Evolutionary conservation across 208 protist genomes (phyloP).

Genomic region (Naegleria lovaniensis): DNA sequence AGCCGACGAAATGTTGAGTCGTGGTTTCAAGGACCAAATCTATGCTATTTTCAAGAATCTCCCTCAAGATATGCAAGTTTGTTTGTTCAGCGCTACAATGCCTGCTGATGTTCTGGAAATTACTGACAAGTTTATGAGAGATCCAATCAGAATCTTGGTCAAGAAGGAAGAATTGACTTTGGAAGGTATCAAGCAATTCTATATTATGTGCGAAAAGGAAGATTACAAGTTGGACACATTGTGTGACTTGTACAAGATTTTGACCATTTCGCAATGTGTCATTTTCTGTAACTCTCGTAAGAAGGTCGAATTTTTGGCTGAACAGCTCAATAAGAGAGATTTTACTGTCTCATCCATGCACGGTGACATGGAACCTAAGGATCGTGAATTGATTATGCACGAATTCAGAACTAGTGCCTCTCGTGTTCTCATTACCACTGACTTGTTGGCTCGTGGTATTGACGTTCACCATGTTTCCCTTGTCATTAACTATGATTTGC

Average conservation of each 20-base stretch:
- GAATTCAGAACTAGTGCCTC: constrained; percentile 90
- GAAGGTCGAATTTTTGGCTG: constrained; percentile 92
- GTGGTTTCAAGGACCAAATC: constrained; percentile 95
- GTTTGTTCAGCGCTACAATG: constrained; percentile 97
- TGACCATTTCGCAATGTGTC: constrained; percentile 85
- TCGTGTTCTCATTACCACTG: constrained; percentile 98
- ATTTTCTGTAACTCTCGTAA: constrained; percentile 98
- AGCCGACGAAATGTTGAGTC: constrained; percentile 96
- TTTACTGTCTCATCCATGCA: constrained; percentile 93
- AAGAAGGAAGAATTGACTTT: constrained; percentile 98
- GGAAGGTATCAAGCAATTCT: constrained; percentile 99
- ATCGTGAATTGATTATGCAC: constrained; percentile 95
- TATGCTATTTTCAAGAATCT: constrained; percentile 96
- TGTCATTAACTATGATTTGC: constrained; percentile 99
- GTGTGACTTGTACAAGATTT: constrained; percentile 80
- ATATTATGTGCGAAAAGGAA: constrained; percentile 83
- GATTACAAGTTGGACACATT: constrained; percentile 98
- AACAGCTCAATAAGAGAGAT: constrained; percentile 63
- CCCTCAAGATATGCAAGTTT: constrained; percentile 90
- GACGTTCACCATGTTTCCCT: constrained; percentile 99
- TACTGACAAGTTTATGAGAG: constrained; percentile 96
- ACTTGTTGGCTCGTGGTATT: constrained; percentile 98
- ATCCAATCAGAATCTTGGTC: constrained; percentile 97
- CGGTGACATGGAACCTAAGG: constrained; percentile 92
- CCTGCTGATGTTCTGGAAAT: constrained; percentile 96